Evolutionary conservation across 2,329 filamentous ascomycete genomes (phyloP), one percentile per base, ranked within the genome.

Genomic region (Chaetomiaceae sp.): DNA sequence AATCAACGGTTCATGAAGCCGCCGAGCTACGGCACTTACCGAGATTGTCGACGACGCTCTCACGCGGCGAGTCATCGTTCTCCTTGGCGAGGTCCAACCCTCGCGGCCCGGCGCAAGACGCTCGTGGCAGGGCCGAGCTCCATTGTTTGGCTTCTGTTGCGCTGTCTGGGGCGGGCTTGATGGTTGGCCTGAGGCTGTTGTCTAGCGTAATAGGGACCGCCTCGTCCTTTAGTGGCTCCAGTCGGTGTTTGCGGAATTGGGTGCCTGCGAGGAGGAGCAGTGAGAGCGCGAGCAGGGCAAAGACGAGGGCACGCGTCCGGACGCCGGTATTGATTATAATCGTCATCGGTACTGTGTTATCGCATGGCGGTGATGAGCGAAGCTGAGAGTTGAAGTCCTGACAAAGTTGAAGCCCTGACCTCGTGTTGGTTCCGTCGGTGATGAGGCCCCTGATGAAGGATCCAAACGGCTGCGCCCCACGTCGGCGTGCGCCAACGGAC

Each of bases 111-210:
- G 29, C 23, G 19, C 47, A 51, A 11, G 47, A 23, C 11, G 38
- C 39, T 23, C 47, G 38, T 3, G 39, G 39, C 29, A n/a, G 20
- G 9, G n/a, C 31, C 6, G 25, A 20, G n/a, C n/a, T 37, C 39
- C 38, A 51, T 44, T 37, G n/a, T 29, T 44, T 51, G 20, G n/a
- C 25, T 8, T 51, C 22, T 29, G 39, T 44, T 19, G 36, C 47
- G 33, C 22, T 14, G 17, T 15, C 22, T 2, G 47, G 39, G 12
- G 31, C 38, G 8, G 20, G 19, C 3, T 27, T 44, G 39, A 51
- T 37, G 31, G 6, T 36, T 6, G 39, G 47, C 4, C 4, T 20
- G 11, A n/a, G 38, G 1, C 22, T 6, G 2, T 39, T 9, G 5
- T 27, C 7, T 12, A 29, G 38, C 33, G 38, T 5, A 20, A 20